Evolutionary conservation across 2,329 filamentous ascomycete species (phyloP), one percentile per base, ranked within the genome.

Genomic region (Botryotinia convoluta): DNA sequence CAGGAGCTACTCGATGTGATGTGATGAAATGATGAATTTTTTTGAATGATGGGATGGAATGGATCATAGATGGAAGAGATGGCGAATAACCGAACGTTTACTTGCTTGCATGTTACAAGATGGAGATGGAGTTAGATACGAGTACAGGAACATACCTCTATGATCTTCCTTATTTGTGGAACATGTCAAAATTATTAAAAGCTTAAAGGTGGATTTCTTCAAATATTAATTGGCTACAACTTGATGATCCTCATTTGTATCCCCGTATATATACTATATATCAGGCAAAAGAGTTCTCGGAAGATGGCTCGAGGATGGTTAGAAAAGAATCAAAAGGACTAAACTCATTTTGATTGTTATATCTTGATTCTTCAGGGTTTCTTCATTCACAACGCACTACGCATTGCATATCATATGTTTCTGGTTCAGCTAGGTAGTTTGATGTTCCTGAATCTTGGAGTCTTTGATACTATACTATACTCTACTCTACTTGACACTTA

Each of bases 231-330:
- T 67, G 60, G 37, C 60, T 71, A 45, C 35, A 54, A 32, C 26
- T 42, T 26, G 60, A 71, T 71, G 44, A 64, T 71, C 44, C 20
- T 71, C 45, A 59, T 71, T 71, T 65, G 54, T 57, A 44, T 71
- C 69, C 37, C 54, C 67, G 39, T 59, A 32, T 26, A 51, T 37
- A n/a, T n/a, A 57, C 26, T n/a, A 18, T 45, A 64, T 54, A 68
- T 54, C 64, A 42, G 51, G 64, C 35, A 39, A 68, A 42, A n/a
- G 48, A n/a, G 26, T 16, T 51, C 26, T 51, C 48, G 48, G 48
- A 51, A 51, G 48, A 51, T 51, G 48, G 48, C 48, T 51, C 26
- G 48, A 51, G 26, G 26, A 51, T 14, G 48, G 48, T 35, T 39
- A 20, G n/a, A 54, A 29, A 51, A 51, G 63, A n/a, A 22, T 51